Evolutionary conservation across 2,329 filamentous ascomycete species (phyloP).

Genomic region (Graphiopsis chlorocephala): DNA sequence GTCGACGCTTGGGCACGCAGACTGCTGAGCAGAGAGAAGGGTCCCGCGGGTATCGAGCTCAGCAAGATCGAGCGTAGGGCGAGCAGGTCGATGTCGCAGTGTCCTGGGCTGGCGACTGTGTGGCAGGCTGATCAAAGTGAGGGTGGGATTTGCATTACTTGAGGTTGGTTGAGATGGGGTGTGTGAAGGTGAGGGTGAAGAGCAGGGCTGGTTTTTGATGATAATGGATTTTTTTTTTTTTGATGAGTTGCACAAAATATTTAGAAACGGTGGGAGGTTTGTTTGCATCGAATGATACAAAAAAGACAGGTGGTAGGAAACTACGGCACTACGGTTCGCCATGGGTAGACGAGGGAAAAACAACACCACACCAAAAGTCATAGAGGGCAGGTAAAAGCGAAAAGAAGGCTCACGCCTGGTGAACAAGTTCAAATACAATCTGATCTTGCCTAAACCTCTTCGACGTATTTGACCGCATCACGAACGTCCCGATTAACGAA

Average conservation of each 20-base stretch:
- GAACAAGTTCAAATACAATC: background rate
- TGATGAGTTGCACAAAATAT: background rate
- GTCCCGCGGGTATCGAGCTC: conserved; percentile 33
- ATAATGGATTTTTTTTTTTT: background rate
- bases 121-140: conserved; percentile 14
- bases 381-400: background rate
- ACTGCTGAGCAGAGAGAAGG: conserved; percentile 52
- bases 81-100: conserved; percentile 2
- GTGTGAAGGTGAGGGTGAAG: background rate
- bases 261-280: background rate
- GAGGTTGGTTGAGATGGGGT: background rate
- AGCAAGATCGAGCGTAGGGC: conserved; percentile 9
- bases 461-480: background rate
- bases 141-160: conserved; percentile 13
- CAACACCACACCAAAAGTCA: background rate
- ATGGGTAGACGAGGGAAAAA: background rate
- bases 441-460: background rate
- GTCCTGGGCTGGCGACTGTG: conserved; percentile 11
- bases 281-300: background rate
- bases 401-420: background rate
- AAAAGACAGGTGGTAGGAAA: background rate
- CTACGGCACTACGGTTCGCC: background rate
- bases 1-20: conserved; percentile 65
- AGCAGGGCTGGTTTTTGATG: background rate
- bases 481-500: background rate